Percentiles rank a stretch among this genome's conserved stretches.
phyloP scores from a whole-genome alignment of 805 yeast genomes.

The Hemisphaericaspora nanyangensis region DNA sequence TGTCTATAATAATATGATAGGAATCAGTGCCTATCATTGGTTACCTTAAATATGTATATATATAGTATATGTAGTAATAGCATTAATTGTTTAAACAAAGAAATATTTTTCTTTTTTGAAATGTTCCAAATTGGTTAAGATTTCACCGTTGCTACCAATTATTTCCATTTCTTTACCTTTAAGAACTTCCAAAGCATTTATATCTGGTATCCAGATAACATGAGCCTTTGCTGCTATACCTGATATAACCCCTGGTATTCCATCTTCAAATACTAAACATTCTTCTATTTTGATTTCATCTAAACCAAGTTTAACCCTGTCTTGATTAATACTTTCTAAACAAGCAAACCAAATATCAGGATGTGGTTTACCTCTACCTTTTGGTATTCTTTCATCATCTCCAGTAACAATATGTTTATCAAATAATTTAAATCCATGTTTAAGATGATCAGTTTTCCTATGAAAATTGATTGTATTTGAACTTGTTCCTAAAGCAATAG shows the following conservation, averaged over 20 bases:
- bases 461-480: constrained; percentile 58
- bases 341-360: constrained; percentile 94
- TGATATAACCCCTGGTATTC: constrained; percentile 83
- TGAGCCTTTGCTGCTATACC: constrained; percentile 79
- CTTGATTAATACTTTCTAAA: constrained; percentile 60
- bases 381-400: constrained; percentile 78
- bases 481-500: constrained; percentile 90
- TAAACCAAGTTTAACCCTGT: constrained; percentile 38
- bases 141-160: constrained; percentile 56
- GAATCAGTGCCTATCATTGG: constrained; percentile 40
- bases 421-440: constrained; percentile 61
- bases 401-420: constrained; percentile 72
- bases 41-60: no score
- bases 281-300: constrained; percentile 64
- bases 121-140: constrained; percentile 47
- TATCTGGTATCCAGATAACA: constrained; percentile 95
- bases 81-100: not conserved
- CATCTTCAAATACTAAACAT: constrained; percentile 92
- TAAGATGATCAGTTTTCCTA: constrained; percentile 71
- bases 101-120: constrained; percentile 27
- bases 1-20: constrained; percentile 33
- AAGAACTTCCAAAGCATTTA: constrained; percentile 59
- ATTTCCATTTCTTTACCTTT: constrained; percentile 45
- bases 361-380: constrained; percentile 86
- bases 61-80: no score